A percentile compares a stretch with the other conserved stretches of the same genome.
Evolutionary conservation across 2,329 filamentous ascomycete genomes (phyloP).

Genomic region (Myriosclerotinia duriaeana): DNA sequence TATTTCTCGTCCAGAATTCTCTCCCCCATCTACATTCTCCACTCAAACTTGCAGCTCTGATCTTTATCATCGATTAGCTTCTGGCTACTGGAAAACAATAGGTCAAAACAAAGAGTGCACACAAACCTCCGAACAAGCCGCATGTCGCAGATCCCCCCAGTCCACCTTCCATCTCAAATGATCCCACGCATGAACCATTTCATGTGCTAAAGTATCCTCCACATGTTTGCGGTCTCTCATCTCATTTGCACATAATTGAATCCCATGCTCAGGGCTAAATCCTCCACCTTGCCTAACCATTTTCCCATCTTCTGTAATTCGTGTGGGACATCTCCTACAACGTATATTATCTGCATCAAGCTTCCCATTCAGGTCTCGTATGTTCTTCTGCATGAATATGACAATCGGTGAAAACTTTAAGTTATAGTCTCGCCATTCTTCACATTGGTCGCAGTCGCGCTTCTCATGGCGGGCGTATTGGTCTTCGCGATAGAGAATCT

Average conservation of each 20-base stretch:
- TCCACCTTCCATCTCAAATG: constrained; percentile 89
- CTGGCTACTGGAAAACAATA: neutral
- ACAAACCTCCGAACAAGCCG: constrained; percentile 86
- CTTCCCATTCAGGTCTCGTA: constrained; percentile 73
- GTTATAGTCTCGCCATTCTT: constrained; percentile 78
- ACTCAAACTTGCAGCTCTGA: constrained; percentile 86
- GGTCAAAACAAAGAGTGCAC: constrained; percentile 6
- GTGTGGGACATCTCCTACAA: constrained; percentile 73
- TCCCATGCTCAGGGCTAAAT: constrained; percentile 83
- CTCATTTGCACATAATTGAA: constrained; percentile 90
- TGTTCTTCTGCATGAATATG: constrained; percentile 81
- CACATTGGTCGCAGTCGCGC: constrained; percentile 76
- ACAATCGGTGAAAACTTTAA: constrained; percentile 83
- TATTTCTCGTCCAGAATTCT: constrained; percentile 80
- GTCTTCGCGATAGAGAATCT: constrained; percentile 55
- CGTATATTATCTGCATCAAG: constrained; percentile 74
- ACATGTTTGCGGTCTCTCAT: constrained; percentile 76
- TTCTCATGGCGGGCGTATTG: constrained; percentile 74
- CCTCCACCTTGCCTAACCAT: constrained; percentile 71
- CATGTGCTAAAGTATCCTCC: constrained; percentile 92
- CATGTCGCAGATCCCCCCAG: constrained; percentile 77
- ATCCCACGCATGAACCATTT: constrained; percentile 98
- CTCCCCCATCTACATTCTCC: constrained; percentile 90
- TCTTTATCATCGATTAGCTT: constrained; percentile 52
- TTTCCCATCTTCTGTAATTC: constrained; percentile 48